These are phyloP conservation scores for Apophysomyces ossiformis DNA, from an alignment of 371 early-diverging fungal species.

Conservation along the genomic window DNA sequence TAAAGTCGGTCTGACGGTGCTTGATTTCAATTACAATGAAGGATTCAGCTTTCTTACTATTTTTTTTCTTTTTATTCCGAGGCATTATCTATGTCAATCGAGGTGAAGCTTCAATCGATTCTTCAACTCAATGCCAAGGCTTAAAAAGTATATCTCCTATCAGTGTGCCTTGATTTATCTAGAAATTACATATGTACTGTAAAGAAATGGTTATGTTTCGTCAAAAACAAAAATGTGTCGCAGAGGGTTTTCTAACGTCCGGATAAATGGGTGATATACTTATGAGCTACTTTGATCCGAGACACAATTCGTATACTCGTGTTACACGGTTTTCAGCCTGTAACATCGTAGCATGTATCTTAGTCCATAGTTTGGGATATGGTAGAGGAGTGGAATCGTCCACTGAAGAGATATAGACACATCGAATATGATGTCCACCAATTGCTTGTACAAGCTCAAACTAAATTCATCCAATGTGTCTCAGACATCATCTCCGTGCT, in stretches of 20 bases:
- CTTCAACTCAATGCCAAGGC: too few species aligned
- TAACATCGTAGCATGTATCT: constrained; percentile 19
- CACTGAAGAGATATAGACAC: constrained; percentile 13
- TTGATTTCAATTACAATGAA: too few species aligned
- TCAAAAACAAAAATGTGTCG: background rate
- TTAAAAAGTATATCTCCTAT: too few species aligned
- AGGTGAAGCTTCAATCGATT: too few species aligned
- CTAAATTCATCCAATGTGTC: constrained; percentile 1
- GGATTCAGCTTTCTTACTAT: too few species aligned
- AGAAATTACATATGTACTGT: too few species aligned
- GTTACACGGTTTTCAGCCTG: constrained; percentile 24
- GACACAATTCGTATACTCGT: constrained; percentile 15
- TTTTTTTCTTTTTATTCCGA: too few species aligned
- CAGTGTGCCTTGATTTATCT: too few species aligned
- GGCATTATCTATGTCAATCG: too few species aligned
- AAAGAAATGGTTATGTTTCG: too few species aligned
- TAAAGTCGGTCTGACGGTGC: too few species aligned
- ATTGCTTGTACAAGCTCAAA: constrained; percentile 23
- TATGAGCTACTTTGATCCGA: background rate
- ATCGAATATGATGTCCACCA: constrained; percentile 19
- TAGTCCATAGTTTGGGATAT: background rate
- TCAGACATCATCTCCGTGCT: background rate
- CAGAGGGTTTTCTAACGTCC: background rate
- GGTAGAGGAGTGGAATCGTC: constrained; percentile 10
- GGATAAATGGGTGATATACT: too few species aligned